Base-by-base conservation (phyloP, 1,139 yeast genomes). In the Hyphopichia buzzinii region DNA sequence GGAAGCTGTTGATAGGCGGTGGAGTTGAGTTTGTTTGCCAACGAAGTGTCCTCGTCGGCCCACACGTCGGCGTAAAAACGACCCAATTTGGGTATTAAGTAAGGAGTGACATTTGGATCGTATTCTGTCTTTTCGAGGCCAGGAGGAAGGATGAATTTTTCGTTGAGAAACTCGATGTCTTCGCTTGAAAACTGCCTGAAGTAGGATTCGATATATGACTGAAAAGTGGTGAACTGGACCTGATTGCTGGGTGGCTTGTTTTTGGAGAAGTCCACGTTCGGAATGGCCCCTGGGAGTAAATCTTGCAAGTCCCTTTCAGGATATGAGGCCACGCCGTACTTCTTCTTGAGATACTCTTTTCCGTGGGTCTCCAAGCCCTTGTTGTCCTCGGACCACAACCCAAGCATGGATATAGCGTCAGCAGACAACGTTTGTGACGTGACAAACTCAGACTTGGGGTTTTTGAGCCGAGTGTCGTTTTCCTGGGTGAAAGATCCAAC, bases 191-290 rank as follows among this genome's bases (percentile, higher is more conserved):
- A 86, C 5, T 77, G 76, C 40, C 96, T 72, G 62, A 84, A 90
- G 55, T 77, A 92, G 25, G 92, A 87, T 55, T 92, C 98, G 32
- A 89, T 74, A 47, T 84, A 88, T 1, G 92, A 66, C 44, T 87
- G 84, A 57, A 87, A 94, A 0, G 98, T 90, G 13, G 88, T 74
- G 57, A 86, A 89, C 52, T 89, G 97, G 15, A 92, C 95, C 62
- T 92, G 98, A 57, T 87, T 90, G 2, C 88, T 65, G 6, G 97
- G 97, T 2, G 74, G 59, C 51, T 90, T 90, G 16, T 81, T 80
- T 43, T 81, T 79, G 8, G 96, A 84, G 51, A 86, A 89, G 57
- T 92, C 98, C 38, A 74, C 77, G 56, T 85, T 81, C 8, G 98
- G 98, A 19, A 89, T 82, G 26, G 71, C 77, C 3, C 98, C 99